These are phyloP conservation scores for Sisymbrium altissimum DNA, from an alignment of 345 rosid species.

Conservation along the genomic window DNA sequence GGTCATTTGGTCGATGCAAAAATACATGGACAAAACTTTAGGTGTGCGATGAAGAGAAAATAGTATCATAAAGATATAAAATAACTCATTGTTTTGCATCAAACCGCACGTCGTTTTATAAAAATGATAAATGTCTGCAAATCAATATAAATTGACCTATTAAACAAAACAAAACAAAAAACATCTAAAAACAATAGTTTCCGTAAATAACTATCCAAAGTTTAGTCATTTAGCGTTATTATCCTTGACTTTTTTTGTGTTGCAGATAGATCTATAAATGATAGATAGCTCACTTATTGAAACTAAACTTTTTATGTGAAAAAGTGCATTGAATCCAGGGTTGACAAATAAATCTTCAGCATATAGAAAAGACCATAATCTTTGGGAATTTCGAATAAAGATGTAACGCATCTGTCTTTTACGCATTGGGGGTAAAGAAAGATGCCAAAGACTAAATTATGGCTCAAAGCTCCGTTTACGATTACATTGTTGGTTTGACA, in stretches of 20 bases:
- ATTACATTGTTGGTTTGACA: conserved; percentile 23
- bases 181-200: neutral
- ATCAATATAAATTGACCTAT: too few relatives aligned
- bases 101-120: too few relatives aligned
- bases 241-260: neutral
- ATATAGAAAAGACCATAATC: neutral
- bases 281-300: neutral
- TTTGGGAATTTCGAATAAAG: neutral
- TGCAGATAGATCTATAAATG: neutral
- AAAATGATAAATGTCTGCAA: neutral
- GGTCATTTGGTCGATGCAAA: neutral
- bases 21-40: too few relatives aligned
- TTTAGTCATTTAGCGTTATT: neutral
- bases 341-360: neutral
- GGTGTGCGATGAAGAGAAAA: too few relatives aligned
- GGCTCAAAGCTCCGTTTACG: conserved; percentile 13
- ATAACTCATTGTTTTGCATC: neutral
- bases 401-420: conserved; percentile 3
- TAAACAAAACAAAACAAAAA: too few relatives aligned
- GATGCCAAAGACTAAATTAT: neutral
- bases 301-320: neutral
- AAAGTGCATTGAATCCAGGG: neutral
- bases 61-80: too few relatives aligned
- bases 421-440: neutral
- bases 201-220: too few relatives aligned